Evolutionary conservation across 2,329 filamentous ascomycete species (phyloP), one percentile per base, ranked within the genome.

Genomic region (Blastomyces silverae): DNA sequence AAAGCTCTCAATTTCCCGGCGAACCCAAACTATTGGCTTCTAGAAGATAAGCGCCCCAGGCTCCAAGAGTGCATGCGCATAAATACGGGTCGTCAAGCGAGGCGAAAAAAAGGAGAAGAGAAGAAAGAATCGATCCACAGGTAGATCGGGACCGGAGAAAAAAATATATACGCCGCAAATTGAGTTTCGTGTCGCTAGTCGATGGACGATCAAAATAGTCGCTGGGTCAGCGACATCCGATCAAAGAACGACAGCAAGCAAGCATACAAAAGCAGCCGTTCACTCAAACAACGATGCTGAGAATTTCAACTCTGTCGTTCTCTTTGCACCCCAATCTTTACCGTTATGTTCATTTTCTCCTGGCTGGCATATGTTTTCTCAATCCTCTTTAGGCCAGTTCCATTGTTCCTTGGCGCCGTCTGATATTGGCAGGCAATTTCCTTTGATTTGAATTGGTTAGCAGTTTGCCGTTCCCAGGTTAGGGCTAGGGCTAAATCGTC

Each of bases 11-110:
- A 62, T 62, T 53, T 37, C 46, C 53, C 22, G 50, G 37, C 39
- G 46, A 48, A 25, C 57, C 3, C 31, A 39, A 60, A 48, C 57
- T 60, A 46, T 63, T 53, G 61, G n/a, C 42, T 52, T 56, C 31
- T 53, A 44, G 48, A 52, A 52, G 11, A 39, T 39, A 22, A 57
- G n/a, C 22, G 50, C 15, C 28, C 11, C 31, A 39, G 31, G 31
- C 10, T 52, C 22, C 25, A 11, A 6, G 25, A 15, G 17, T 31
- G 50, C 50, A 53, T 31, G 25, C 13, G 13, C 25, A 28, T 25
- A 25, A 15, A 28, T 25, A 25, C 22, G 13, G 11, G 28, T 53
- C 50, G 13, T 17, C 11, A 53, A 17, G 25, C 7, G 50, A 53
- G 50, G 50, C 22, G 50, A 53, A 53, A 28, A 17, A 22, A 50